These are phyloP conservation scores for Loxodes magnus DNA, from an alignment of 73 alveolate species.

Conservation along the genomic window DNA sequence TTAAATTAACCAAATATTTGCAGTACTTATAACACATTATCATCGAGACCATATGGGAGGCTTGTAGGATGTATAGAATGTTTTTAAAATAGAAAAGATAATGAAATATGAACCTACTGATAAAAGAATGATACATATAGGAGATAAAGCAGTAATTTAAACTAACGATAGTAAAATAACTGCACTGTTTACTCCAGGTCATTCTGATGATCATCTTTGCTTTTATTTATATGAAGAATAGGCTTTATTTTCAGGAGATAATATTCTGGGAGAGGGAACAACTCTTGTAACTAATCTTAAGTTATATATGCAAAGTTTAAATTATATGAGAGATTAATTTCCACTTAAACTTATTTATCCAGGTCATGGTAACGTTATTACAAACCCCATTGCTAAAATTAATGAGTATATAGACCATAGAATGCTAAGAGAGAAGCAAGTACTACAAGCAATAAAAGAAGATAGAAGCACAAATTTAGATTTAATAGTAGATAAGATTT, in stretches of 20 bases:
- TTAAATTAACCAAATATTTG: too few species aligned
- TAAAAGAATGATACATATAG: not conserved
- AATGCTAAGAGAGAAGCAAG: constrained; percentile 12
- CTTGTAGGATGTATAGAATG: not conserved
- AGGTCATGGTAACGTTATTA: constrained; percentile 8
- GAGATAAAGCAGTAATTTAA: constrained; percentile 18
- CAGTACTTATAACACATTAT: constrained; percentile 45
- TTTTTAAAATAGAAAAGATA: not conserved
- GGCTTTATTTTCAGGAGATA: constrained; percentile 33
- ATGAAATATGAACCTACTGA: constrained; percentile 9
- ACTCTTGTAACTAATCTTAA: not conserved
- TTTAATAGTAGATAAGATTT: too few species aligned
- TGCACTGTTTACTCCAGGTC: constrained; percentile 14
- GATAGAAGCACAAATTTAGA: too few species aligned
- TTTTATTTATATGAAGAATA: constrained; percentile 13
- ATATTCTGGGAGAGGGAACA: constrained; percentile 25
- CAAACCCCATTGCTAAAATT: constrained; percentile 7
- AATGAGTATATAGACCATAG: constrained; percentile 18
- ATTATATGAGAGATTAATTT: not conserved
- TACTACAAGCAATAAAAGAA: constrained; percentile 7
- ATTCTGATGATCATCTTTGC: constrained; percentile 23
- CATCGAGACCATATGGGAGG: constrained; percentile 60
- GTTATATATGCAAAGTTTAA: not conserved
- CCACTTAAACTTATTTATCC: constrained; percentile 1
- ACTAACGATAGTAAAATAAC: constrained; percentile 1